Percentiles rank a stretch among this genome's conserved stretches.
phyloP scores from a whole-genome alignment of 805 yeast species.

The Saturnispora galanensis region DNA sequence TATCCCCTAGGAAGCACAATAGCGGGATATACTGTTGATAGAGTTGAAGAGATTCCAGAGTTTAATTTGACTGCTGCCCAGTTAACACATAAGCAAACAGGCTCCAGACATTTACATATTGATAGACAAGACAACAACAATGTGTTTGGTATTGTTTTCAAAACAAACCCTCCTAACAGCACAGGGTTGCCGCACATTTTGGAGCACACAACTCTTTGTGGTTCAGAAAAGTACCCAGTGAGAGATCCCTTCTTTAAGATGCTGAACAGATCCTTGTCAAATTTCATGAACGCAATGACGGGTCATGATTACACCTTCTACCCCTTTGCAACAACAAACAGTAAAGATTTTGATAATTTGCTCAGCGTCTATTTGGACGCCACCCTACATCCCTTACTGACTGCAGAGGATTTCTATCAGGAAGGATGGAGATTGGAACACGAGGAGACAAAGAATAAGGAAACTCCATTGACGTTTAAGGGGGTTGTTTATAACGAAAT shows the following conservation, averaged over 20 bases:
- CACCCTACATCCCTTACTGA: constrained; percentile 70
- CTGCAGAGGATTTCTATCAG: constrained; percentile 76
- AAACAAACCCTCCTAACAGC: constrained; percentile 89
- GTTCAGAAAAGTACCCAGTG: constrained; percentile 84
- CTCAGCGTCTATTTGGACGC: constrained; percentile 84
- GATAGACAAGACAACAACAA: constrained; percentile 77
- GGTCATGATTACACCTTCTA: constrained; percentile 93
- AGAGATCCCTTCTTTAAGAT: constrained; percentile 97
- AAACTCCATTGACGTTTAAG: constrained; percentile 62
- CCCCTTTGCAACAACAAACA: constrained; percentile 92
- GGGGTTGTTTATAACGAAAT: constrained; percentile 98
- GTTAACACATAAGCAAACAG: constrained; percentile 56
- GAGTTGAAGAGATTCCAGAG: constrained; percentile 69
- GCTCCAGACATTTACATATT: constrained; percentile 76
- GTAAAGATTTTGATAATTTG: constrained; percentile 68
- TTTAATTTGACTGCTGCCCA: constrained; percentile 72
- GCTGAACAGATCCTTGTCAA: constrained; percentile 88
- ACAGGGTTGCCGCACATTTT: constrained; percentile 95
- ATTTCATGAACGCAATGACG: constrained; percentile 98
- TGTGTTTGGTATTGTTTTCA: constrained; percentile 82
- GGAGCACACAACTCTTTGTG: constrained; percentile 94
- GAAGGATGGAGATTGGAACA: constrained; percentile 98
- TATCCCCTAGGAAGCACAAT: constrained; percentile 55
- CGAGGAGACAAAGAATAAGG: constrained; percentile 43
- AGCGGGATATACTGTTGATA: constrained; percentile 58